phyloP scores from a whole-genome alignment of 306 rosid genomes.

The Oemleria cerasiformis region DNA sequence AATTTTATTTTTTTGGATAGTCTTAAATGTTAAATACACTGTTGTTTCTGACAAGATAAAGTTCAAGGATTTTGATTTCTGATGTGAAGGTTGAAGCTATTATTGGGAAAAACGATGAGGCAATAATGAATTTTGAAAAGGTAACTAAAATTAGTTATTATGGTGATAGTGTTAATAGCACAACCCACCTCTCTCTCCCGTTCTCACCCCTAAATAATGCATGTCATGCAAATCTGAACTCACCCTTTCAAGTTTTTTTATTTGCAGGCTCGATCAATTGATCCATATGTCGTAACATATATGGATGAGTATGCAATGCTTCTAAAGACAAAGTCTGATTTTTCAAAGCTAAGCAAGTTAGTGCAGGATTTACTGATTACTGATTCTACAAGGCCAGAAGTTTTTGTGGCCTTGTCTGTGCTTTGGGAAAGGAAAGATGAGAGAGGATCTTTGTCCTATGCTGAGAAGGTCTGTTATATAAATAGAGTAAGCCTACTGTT shows the following conservation, averaged over 20 bases:
- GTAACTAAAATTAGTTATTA: constrained; percentile 33
- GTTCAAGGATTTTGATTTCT: constrained; percentile 11
- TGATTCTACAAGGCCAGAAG: constrained; percentile 96
- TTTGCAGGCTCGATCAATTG: constrained; percentile 82
- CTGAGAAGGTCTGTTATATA: constrained; percentile 70
- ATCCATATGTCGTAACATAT: constrained; percentile 81
- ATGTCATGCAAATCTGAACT: constrained; percentile 9
- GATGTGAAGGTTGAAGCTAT: constrained; percentile 88
- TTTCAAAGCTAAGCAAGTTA: constrained; percentile 78
- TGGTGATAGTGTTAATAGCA: not conserved
- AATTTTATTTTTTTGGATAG: not conserved
- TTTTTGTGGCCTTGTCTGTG: constrained; percentile 87
- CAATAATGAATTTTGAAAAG: constrained; percentile 91
- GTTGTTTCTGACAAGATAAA: constrained; percentile 18
- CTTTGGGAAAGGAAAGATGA: constrained; percentile 94
- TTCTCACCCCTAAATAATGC: not conserved
- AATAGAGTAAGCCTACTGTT: constrained; percentile 19
- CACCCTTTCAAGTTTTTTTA: constrained; percentile 29
- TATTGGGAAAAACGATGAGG: constrained; percentile 94
- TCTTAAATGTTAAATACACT: constrained; percentile 23
- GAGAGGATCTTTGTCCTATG: constrained; percentile 87
- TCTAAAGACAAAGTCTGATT: constrained; percentile 83
- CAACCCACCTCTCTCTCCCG: not conserved
- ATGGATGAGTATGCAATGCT: constrained; percentile 99
- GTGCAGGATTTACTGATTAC: constrained; percentile 83